Evolutionary conservation across 2,329 filamentous ascomycete species (phyloP).

Genomic region (Aspergillus brunneoviolaceus): DNA sequence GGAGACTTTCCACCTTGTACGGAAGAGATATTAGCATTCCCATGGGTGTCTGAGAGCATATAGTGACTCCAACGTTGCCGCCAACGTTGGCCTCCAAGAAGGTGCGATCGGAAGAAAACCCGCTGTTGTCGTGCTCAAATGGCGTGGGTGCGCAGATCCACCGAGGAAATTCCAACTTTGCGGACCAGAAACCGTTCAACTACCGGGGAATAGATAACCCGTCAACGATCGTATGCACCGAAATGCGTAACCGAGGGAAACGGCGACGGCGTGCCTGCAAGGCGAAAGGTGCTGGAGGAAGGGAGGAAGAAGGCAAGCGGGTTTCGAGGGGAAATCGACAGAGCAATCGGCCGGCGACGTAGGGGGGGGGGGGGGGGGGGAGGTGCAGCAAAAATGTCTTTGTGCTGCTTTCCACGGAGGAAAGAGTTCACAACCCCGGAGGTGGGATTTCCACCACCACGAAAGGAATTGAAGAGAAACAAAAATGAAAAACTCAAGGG

Average conservation of each 20-base stretch:
- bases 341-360: conserved; percentile 24
- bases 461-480: conserved; percentile 9
- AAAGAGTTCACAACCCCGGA: conserved; percentile 6
- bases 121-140: conserved; percentile 7
- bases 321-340: conserved; percentile 12
- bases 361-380: neutral
- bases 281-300: conserved; percentile 6
- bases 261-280: conserved; percentile 8
- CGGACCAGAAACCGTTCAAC: conserved; percentile 5
- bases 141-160: conserved; percentile 3
- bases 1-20: conserved; percentile 44
- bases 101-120: conserved; percentile 1
- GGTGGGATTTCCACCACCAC: conserved; percentile 1
- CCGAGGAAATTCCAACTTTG: conserved; percentile 11
- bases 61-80: conserved; percentile 37
- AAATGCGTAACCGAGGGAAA: neutral
- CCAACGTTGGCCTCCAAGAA: conserved; percentile 30
- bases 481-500: conserved; percentile 7
- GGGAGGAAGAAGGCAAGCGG: conserved; percentile 7
- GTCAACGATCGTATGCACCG: conserved; percentile 1
- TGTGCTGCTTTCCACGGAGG: conserved; percentile 16
- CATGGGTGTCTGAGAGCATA: conserved; percentile 45
- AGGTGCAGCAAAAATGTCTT: conserved; percentile 21
- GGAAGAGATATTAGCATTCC: conserved; percentile 41
- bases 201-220: conserved; percentile 7